These are phyloP conservation scores for Lactuca sativa DNA, from an alignment of 129 eudicot genomes.

Conservation along the genomic window DNA sequence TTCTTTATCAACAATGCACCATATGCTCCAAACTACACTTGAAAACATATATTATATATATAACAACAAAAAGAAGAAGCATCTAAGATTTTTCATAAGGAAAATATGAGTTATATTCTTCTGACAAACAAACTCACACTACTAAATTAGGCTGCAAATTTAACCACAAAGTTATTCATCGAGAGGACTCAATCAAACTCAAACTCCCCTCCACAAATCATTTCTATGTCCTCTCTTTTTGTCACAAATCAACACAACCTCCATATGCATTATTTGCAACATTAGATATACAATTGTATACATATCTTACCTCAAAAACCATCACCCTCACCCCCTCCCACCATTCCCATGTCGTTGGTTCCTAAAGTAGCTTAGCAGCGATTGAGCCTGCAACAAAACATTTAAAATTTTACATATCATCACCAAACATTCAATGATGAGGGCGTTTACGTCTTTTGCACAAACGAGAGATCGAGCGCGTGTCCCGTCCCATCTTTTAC, in stretches of 20 bases:
- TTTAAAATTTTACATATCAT: too few relatives aligned
- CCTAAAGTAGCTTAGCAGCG: conserved; percentile 68
- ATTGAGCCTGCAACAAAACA: conserved; percentile 65
- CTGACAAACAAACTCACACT: conserved; percentile 37
- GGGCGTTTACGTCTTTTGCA: too few relatives aligned
- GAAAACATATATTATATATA: background rate
- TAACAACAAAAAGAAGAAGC: background rate
- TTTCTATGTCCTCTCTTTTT: conserved; percentile 19
- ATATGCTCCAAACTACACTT: background rate
- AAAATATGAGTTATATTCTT: background rate
- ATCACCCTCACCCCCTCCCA: conserved; percentile 50
- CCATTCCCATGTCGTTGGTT: conserved; percentile 64
- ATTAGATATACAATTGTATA: conserved; percentile 41
- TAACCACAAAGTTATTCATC: conserved; percentile 29
- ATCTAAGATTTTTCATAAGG: background rate
- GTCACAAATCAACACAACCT: conserved; percentile 34
- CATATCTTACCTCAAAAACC: conserved; percentile 30
- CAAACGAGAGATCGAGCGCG: too few relatives aligned
- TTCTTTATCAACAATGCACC: background rate
- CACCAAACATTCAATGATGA: too few relatives aligned
- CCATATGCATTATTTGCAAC: conserved; percentile 46
- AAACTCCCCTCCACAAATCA: conserved; percentile 33
- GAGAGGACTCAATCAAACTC: conserved; percentile 4
- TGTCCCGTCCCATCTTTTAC: too few relatives aligned
- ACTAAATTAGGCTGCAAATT: conserved; percentile 29